Evolutionary conservation across 805 yeast species (phyloP).

Genomic region (Schizosaccharomyces lindneri): DNA sequence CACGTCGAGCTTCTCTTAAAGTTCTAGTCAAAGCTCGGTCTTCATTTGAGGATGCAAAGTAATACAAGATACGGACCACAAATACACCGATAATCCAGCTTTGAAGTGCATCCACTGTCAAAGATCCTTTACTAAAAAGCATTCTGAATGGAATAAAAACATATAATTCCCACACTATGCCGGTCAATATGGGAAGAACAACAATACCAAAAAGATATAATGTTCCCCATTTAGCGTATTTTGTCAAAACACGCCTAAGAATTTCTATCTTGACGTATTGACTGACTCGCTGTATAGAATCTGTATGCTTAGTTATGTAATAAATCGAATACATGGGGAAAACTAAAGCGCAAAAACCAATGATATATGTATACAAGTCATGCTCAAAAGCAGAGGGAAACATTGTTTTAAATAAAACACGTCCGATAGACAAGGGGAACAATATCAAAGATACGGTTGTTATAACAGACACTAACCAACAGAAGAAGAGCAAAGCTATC

Average conservation of each 20-base stretch:
- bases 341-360: constrained; percentile 7
- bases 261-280: neutral
- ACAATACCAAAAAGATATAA: neutral
- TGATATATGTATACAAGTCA: constrained; percentile 8
- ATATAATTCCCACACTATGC: neutral
- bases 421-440: constrained; percentile 13
- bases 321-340: neutral
- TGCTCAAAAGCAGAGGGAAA: constrained; percentile 5
- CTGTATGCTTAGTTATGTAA: neutral
- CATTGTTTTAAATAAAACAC: constrained; percentile 5
- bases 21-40: neutral
- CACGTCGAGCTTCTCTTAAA: neutral
- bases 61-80: neutral
- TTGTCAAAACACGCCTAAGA: neutral
- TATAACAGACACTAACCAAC: neutral
- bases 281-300: too few relatives aligned
- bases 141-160: neutral
- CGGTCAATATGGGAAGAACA: neutral
- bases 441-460: constrained; percentile 6
- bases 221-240: too few relatives aligned
- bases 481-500: constrained; percentile 8
- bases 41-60: neutral
- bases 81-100: constrained; percentile 1
- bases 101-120: neutral
- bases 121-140: neutral